Conservation (phyloP, 2,329 filamentous ascomycete genomes). For the Diplodia seriata region DNA sequence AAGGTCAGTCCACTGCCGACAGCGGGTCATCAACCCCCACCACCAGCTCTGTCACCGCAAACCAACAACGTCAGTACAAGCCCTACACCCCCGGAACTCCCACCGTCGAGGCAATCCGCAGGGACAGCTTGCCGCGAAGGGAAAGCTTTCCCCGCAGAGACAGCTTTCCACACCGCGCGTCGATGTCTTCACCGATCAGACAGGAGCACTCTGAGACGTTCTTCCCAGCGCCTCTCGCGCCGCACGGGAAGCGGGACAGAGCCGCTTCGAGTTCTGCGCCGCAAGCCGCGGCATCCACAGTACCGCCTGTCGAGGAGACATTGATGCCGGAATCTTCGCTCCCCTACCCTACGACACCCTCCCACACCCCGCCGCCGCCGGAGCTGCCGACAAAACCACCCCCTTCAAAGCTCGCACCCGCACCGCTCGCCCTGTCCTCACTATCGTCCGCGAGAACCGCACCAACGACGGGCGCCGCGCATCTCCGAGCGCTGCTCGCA, state of each 20-base stretch:
- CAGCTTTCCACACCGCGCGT: constrained; percentile 37
- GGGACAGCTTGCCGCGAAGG: constrained; percentile 32
- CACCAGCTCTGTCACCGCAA: constrained; percentile 43
- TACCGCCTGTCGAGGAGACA: constrained; percentile 30
- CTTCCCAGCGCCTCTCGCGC: constrained; percentile 38
- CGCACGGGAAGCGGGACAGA: constrained; percentile 27
- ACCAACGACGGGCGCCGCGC: constrained; percentile 33
- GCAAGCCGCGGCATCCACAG: constrained; percentile 34
- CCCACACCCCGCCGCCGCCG: constrained; percentile 36
- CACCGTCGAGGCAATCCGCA: constrained; percentile 15
- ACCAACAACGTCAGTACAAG: constrained; percentile 38
- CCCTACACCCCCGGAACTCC: constrained; percentile 43
- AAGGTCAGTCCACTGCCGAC: not conserved
- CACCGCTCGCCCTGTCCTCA: constrained; percentile 28
- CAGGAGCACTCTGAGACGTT: constrained; percentile 46
- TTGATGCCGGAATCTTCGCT: constrained; percentile 33
- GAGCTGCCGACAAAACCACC: not conserved
- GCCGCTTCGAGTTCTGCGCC: not conserved
- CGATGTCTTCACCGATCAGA: constrained; percentile 37
- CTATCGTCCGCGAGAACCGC: constrained; percentile 34
- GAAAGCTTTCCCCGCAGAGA: not conserved
- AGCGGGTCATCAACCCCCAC: constrained; percentile 41
- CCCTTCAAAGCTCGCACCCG: not conserved
- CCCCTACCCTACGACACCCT: constrained; percentile 37
- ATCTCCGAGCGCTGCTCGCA: constrained; percentile 39